Evolutionary conservation across 2,329 filamentous ascomycete species (phyloP).

Genomic region (Magnaporthiopsis rhizophila): DNA sequence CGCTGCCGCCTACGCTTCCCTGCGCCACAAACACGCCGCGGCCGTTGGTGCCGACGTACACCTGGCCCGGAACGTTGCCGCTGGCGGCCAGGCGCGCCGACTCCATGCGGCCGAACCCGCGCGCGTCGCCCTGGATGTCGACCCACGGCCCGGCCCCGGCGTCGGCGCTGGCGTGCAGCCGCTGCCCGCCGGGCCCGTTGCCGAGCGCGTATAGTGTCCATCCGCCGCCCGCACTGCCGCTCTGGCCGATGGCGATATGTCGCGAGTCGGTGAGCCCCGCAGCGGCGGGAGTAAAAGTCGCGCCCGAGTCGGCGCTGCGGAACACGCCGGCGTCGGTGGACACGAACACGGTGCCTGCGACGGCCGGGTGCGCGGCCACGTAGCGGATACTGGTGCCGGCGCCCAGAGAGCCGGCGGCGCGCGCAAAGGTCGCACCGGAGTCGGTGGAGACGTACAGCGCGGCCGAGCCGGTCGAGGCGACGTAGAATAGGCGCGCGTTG

Average conservation of each 20-base stretch:
- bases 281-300: constrained; percentile 34
- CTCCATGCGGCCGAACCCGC: constrained; percentile 37
- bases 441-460: constrained; percentile 44
- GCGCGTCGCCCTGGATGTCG: constrained; percentile 35
- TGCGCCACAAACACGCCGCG: constrained; percentile 34
- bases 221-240: constrained; percentile 19
- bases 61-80: constrained; percentile 34
- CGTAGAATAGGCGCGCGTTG: constrained; percentile 43
- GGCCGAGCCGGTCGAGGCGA: constrained; percentile 30
- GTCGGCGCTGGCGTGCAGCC: constrained; percentile 37
- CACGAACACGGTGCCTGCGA: constrained; percentile 52
- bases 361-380: constrained; percentile 46
- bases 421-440: constrained; percentile 35
- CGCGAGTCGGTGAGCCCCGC: constrained; percentile 29
- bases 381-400: constrained; percentile 41
- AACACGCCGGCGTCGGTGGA: constrained; percentile 47
- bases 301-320: constrained; percentile 42
- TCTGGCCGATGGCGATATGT: constrained; percentile 35
- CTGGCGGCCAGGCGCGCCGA: constrained; percentile 33
- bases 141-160: constrained; percentile 20
- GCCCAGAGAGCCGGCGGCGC: constrained; percentile 25
- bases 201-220: constrained; percentile 44
- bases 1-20: constrained; percentile 14
- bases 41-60: constrained; percentile 43
- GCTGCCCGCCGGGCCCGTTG: constrained; percentile 30